A percentile compares a stretch with the other conserved stretches of the same genome.
Evolutionary conservation across 192 early-diverging fungal genomes (phyloP).

Genomic region (Haplosporangium gracile): DNA sequence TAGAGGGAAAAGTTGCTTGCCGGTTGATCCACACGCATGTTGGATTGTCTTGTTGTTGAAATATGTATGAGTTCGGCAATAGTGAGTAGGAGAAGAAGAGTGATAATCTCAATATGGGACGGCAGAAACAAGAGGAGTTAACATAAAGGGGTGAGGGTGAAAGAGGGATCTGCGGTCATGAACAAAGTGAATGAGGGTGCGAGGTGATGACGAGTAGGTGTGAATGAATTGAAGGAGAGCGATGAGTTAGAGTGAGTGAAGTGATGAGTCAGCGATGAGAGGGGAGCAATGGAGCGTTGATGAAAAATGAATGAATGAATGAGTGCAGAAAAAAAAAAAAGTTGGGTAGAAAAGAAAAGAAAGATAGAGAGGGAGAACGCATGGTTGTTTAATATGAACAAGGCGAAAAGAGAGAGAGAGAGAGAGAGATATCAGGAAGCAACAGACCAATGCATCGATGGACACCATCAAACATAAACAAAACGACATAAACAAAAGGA

Average conservation of each 20-base stretch:
- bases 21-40: too few relatives aligned
- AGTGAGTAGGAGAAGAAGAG: background rate
- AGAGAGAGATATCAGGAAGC: background rate
- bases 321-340: background rate
- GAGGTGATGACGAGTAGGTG: background rate
- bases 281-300: background rate
- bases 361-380: background rate
- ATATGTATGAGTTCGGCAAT: too few relatives aligned
- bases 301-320: too few relatives aligned
- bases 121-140: background rate
- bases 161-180: background rate
- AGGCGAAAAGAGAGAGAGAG: background rate
- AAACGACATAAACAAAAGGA: too few relatives aligned
- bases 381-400: background rate
- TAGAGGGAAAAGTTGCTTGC: too few relatives aligned
- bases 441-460: background rate
- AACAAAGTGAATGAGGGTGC: background rate
- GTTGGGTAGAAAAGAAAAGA: background rate
- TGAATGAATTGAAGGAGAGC: background rate
- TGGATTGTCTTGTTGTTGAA: too few relatives aligned
- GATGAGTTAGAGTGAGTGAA: background rate
- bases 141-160: background rate
- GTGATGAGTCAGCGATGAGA: background rate
- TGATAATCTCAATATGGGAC: background rate
- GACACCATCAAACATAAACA: too few relatives aligned